Base-by-base conservation (phyloP, 306 rosid genomes). In the Vigna trinervia region DNA sequence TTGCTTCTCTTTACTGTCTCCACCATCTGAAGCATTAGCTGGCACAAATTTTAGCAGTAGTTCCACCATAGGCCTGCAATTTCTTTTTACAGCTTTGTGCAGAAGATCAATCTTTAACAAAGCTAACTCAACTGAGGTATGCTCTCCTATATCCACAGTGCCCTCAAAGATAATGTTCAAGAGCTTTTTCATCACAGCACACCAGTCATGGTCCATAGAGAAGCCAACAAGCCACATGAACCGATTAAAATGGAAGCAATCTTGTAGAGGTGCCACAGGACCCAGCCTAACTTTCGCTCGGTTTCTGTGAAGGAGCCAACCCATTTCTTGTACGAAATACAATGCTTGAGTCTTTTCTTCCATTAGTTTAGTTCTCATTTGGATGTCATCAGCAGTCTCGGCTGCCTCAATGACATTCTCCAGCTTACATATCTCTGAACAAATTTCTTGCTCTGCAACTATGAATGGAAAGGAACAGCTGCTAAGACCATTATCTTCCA, bases 281-380 rank as follows among this genome's bases (percentile, higher is more conserved):
- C 95, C 90, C 17, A 92, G 85, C 85, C 95, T 86, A 80, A 64
- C 78, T 80, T 87, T 90, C 69, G 75, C 65, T 0, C 56, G 90
- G 78, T 73, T 85, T 82, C 96, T 90, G 80, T 92, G 98, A 73
- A 94, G 96, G 48, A 94, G 87, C 97, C 98, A 94, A 77, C 98
- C 98, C 86, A 92, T 85, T 88, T 92, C 98, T 53, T 94, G 94
- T 69, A 94, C 38, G 74, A 90, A 94, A 77, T 90, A 85, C 84
- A 92, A 70, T 14, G 96, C 96, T 41, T 74, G 91, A 76, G 88
- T 83, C 87, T 89, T 85, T 71, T 92, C 89, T 81, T 88, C 90
- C 76, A 77, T 26, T 51, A 77, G 83, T 47, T 76, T 83, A 57
- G 85, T 59, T 75, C 79, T 84, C 14, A 75, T 57, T 63, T 46